Percentiles rank a stretch among this genome's conserved stretches.
Evolutionary conservation across 1,284 basidiomycete species (phyloP).

Genomic region (Trametes sp.): DNA sequence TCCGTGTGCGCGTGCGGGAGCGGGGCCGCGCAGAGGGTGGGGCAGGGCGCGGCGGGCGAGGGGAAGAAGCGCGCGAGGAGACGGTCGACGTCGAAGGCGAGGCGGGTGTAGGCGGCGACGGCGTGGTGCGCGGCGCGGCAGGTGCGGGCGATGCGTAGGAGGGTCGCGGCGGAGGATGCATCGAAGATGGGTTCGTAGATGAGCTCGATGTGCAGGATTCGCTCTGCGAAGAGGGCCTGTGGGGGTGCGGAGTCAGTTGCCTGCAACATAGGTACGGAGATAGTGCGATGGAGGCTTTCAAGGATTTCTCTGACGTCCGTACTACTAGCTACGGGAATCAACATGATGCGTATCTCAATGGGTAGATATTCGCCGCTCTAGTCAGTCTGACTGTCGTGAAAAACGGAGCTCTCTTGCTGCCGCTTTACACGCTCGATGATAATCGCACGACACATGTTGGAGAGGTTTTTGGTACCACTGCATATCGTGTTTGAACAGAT

Average conservation of each 20-base stretch:
- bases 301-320: too few species aligned
- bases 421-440: too few species aligned
- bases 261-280: not conserved
- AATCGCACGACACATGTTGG: too few species aligned
- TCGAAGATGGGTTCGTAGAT: conserved; percentile 40
- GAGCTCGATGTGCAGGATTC: conserved; percentile 39
- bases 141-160: conserved; percentile 34
- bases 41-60: conserved; percentile 32
- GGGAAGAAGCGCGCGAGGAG: conserved; percentile 38
- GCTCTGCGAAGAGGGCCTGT: conserved; percentile 28
- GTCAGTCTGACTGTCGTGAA: too few species aligned
- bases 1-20: conserved; percentile 10
- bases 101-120: conserved; percentile 31
- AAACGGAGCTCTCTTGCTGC: too few species aligned
- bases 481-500: too few species aligned
- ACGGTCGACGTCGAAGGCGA: conserved; percentile 39
- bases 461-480: too few species aligned
- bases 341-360: too few species aligned
- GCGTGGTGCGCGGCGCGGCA: conserved; percentile 29
- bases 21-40: conserved; percentile 1
- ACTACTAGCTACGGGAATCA: too few species aligned
- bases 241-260: not conserved
- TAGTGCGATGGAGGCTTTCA: too few species aligned
- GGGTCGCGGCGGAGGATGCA: conserved; percentile 27
- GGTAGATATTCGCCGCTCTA: too few species aligned